Base-by-base conservation (phyloP, 768 basidiomycete species). In the Phaeotremella skinneri region DNA sequence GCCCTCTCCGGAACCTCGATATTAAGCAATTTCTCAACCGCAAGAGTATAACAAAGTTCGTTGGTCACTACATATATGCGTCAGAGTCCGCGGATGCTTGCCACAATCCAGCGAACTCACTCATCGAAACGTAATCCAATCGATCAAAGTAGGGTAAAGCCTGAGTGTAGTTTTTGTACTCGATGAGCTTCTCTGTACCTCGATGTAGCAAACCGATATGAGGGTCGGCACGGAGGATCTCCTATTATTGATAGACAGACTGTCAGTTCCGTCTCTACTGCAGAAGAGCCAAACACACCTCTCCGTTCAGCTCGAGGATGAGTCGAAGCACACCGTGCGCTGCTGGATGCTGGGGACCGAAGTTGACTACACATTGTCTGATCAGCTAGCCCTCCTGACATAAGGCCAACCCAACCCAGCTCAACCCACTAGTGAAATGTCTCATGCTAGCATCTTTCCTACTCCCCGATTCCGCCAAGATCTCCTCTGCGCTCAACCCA, bases 81-180 rank as follows among this genome's bases (percentile, higher is more conserved):
- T 52, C 25, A n/a, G n/a, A n/a, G n/a, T n/a, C n/a, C n/a, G n/a
- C n/a, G n/a, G n/a, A n/a, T n/a, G n/a, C n/a, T n/a, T 25, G n/a
- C 32, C 31, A 23, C 23, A 30, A 41, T 21, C 20, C 11, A 34
- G n/a, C 37, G 17, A 16, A 80, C 90, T 45, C 71, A 93, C 91
- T 99, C 96, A 97, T 98, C 49, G 94, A 97, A 54, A 98, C 94
- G 69, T 99, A 99, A 81, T 99, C 96, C 59, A 98, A 83, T 69
- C 96, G 91, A 77, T 99, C 96, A 75, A 99, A 99, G 80, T 99
- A 98, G 1, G 96, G 96, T 20, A 98, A 80, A 0, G 96, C 96
- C 80, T 99, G 96, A 4, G 86, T 89, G 74, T 98, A 98, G 0
- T 87, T 97, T 81, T 99, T 99, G 83, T 92, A 94, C 79, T 98